Base-by-base conservation (phyloP, 1,284 basidiomycete species). In the Ceratobasidium theobromae region DNA sequence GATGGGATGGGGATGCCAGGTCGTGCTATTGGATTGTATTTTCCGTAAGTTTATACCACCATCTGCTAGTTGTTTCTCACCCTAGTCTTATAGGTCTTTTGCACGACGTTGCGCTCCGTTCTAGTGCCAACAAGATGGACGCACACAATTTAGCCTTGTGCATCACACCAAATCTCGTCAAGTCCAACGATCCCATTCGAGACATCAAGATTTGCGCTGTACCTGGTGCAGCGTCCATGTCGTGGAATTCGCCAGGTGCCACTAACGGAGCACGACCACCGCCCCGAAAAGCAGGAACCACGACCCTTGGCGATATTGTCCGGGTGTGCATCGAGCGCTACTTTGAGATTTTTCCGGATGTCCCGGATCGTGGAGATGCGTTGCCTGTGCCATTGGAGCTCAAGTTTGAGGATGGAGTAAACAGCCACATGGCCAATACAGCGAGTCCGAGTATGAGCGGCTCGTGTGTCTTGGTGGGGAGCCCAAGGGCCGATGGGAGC, bases 311-410 rank as follows among this genome's bases (percentile, higher is more conserved):
- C 2, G 79, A 81, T 60, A 78, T 93, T 53, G 78, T 93, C 74
- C 86, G 86, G 72, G 76, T 90, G 38, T 92, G 89, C 75, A 91
- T 93, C 66, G 83, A 89, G 71, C 82, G 84, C 46, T 93, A 92
- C 74, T 92, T 88, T 74, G 91, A 93, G 74, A 79, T 93, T 33
- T 93, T 93, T 72, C 90, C 93, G 72, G 88, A 92, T 70, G 76
- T 87, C 18, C 77, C 75, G 67, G 90, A 91, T 75, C 82, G 85
- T 18, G 81, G 80, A 64, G 88, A 90, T 71, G 84, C 85, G 1
- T 70, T 84, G 18, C 76, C 76, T n/a, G 48, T 65, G 16, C 64
- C 64, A 4, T 52, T 49, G 12, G 60, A 64, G 25, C 35, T 55
- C 32, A 60, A 45, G 18, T 64, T 60, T n/a, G 64, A 69, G 35